A percentile compares a stretch with the other conserved stretches of the same genome.
Evolutionary conservation across 139 green algal species (phyloP).

Genomic region (Coccomyxa sp.): DNA sequence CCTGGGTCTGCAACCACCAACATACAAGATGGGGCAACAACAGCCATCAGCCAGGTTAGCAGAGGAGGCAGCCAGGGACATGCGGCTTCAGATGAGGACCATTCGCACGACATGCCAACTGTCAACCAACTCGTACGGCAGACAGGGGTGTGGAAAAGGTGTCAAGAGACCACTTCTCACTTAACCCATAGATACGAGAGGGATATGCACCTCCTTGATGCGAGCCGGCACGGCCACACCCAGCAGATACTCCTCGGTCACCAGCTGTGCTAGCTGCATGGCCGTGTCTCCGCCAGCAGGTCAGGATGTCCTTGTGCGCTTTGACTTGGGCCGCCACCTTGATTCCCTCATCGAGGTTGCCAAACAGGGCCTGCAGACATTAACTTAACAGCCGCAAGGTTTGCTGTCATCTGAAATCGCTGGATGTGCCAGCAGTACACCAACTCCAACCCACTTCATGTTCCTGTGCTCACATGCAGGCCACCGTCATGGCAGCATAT

Average conservation of each 20-base stretch:
- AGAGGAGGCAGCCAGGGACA: no score
- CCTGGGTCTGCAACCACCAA: no score
- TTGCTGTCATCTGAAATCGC: not conserved
- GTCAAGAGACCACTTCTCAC: no score
- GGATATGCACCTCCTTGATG: conserved; percentile 11
- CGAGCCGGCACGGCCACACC: conserved; percentile 22
- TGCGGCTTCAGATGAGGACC: no score
- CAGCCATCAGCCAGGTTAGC: no score
- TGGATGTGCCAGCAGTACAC: not conserved
- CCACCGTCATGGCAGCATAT: not conserved
- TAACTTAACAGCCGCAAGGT: not conserved
- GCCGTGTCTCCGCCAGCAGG: conserved; percentile 43
- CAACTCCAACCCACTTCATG: not conserved
- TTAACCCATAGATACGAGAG: no score
- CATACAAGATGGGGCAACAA: no score
- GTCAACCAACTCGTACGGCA: no score
- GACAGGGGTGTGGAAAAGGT: no score
- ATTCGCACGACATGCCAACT: no score
- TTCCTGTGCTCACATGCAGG: not conserved
- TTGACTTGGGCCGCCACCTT: conserved; percentile 15
- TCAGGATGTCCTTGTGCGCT: conserved; percentile 19
- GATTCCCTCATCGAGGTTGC: not conserved
- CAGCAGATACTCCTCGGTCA: conserved; percentile 70
- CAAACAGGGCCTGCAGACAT: conserved; percentile 29
- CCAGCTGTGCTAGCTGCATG: conserved; percentile 68